These are phyloP conservation scores for Ochromonadaceae sp. DNA, from an alignment of 352 stramenopile species.

Conservation along the genomic window DNA sequence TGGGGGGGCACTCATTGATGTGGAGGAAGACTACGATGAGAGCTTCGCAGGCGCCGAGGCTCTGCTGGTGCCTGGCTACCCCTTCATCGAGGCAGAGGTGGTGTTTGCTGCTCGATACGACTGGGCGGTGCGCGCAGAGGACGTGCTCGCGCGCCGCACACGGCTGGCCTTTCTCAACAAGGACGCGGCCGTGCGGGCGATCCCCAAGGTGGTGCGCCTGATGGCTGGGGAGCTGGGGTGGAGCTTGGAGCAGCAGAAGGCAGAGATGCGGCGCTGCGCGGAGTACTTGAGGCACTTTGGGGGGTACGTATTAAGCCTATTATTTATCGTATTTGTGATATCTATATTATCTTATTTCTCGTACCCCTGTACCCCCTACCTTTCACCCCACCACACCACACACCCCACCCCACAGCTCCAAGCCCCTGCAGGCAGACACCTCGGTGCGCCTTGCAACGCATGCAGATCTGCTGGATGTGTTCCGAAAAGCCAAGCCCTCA, in stretches of 20 bases:
- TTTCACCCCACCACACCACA: neutral
- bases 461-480: neutral
- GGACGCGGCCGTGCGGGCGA: conserved; percentile 46
- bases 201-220: conserved; percentile 70
- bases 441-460: neutral
- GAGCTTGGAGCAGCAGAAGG: conserved; percentile 13
- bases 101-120: conserved; percentile 57
- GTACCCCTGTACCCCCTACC: no score
- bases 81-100: conserved; percentile 83
- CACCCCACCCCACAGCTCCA: neutral
- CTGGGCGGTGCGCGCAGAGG: conserved; percentile 76
- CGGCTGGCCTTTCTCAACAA: conserved; percentile 79
- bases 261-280: neutral
- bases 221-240: conserved; percentile 73
- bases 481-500: neutral
- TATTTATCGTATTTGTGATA: no score
- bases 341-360: no score
- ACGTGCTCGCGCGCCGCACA: conserved; percentile 74
- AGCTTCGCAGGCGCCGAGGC: conserved; percentile 61
- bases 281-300: conserved; percentile 10
- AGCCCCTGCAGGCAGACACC: neutral
- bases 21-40: conserved; percentile 40
- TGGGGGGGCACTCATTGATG: no score
- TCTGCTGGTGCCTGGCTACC: conserved; percentile 76
- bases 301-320: no score